Evolutionary conservation across 179 eudicot genomes (phyloP).

Genomic region (Silene vulgaris): DNA sequence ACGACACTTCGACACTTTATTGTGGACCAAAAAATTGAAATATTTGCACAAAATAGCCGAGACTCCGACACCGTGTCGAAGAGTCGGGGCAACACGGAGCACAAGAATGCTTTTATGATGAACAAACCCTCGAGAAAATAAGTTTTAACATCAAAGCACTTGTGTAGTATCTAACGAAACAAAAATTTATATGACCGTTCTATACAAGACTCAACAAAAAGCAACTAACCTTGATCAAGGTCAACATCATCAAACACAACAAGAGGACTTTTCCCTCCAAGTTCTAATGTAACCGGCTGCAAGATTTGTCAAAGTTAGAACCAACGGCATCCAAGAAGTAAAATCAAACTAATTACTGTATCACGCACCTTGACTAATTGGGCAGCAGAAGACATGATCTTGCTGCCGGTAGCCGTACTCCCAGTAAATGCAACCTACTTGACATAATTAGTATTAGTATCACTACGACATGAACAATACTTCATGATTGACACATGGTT

Average conservation of each 20-base stretch:
- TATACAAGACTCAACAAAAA: too few species aligned
- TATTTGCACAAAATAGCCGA: too few species aligned
- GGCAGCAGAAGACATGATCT: slow-evolving; percentile 88
- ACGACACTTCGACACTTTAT: too few species aligned
- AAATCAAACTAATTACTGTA: background rate
- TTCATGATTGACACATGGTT: background rate
- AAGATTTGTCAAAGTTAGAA: slow-evolving; percentile 22
- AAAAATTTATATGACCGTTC: too few species aligned
- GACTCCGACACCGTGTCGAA: too few species aligned
- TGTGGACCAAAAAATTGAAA: too few species aligned
- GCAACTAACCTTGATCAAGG: slow-evolving; percentile 71
- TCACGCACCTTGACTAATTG: slow-evolving; percentile 69
- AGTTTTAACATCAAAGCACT: background rate
- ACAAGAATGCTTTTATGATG: background rate
- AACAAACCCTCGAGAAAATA: background rate
- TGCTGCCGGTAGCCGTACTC: slow-evolving; percentile 86
- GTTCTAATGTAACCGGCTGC: slow-evolving; percentile 95
- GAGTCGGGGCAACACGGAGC: too few species aligned
- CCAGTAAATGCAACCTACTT: slow-evolving; percentile 91
- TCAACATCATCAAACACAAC: slow-evolving; percentile 94
- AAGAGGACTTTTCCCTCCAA: slow-evolving; percentile 98
- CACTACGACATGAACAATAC: slow-evolving; percentile 2
- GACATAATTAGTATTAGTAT: slow-evolving; percentile 16
- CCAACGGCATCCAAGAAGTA: slow-evolving; percentile 8
- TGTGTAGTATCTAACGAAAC: background rate